Evolutionary conservation across 139 green algal species (phyloP).

Genomic region (Chlamydomonas eustigma): DNA sequence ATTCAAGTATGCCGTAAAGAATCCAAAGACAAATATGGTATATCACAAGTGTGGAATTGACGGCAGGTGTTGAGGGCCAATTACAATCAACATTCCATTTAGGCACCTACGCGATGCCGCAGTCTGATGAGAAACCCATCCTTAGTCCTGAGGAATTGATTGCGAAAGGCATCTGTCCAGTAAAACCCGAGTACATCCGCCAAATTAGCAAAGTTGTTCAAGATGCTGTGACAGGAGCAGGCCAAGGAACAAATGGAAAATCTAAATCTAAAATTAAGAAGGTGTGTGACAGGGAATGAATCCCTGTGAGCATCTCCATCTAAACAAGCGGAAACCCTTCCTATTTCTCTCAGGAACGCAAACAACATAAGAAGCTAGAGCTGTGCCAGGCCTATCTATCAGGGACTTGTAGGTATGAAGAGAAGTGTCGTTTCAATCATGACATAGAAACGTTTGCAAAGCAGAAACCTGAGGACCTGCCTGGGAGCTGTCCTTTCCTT

Average conservation of each 20-base stretch:
- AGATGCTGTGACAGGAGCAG: background rate
- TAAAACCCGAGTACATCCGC: constrained; percentile 29
- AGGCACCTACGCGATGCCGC: no score
- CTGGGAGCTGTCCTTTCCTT: constrained; percentile 67
- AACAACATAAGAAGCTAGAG: constrained; percentile 17
- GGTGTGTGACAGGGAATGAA: background rate
- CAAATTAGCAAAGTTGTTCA: background rate
- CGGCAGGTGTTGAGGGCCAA: no score
- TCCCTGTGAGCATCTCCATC: background rate
- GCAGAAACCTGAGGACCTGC: constrained; percentile 62
- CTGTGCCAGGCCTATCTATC: constrained; percentile 45
- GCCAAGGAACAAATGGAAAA: background rate
- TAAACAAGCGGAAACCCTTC: background rate
- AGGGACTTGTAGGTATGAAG: constrained; percentile 48
- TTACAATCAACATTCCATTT: no score
- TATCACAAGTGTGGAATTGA: no score
- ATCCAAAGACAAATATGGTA: no score
- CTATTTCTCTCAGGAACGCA: constrained; percentile 18
- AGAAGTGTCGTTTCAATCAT: constrained; percentile 70
- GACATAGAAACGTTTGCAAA: constrained; percentile 59
- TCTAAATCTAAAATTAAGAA: constrained; percentile 5
- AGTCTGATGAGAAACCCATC: no score
- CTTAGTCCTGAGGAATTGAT: constrained; percentile 28
- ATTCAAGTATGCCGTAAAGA: no score
- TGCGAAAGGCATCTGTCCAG: constrained; percentile 23